phyloP scores from a whole-genome alignment of 2,329 filamentous ascomycete species.

The Curvularia eragrostidis region DNA sequence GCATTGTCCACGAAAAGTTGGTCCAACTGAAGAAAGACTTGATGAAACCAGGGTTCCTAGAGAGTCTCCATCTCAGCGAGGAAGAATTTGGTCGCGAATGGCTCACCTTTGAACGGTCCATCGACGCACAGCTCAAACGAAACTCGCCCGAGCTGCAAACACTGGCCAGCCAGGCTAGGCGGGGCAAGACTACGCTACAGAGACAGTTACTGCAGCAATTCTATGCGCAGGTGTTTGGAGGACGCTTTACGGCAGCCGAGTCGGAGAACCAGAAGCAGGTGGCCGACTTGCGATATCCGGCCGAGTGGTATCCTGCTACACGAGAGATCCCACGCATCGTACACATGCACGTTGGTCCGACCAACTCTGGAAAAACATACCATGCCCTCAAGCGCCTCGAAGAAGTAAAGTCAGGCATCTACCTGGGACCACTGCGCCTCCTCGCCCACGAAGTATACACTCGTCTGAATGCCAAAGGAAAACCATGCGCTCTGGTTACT shows the following conservation, averaged over 20 bases:
- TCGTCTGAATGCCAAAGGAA: slow-evolving; percentile 80
- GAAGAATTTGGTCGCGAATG: slow-evolving; percentile 38
- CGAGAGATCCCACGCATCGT: slow-evolving; percentile 80
- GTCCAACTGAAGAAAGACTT: slow-evolving; percentile 25
- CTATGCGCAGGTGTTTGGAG: slow-evolving; percentile 53
- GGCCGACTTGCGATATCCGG: slow-evolving; percentile 84
- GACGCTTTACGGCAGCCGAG: slow-evolving; percentile 47
- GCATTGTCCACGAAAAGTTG: slow-evolving; percentile 22
- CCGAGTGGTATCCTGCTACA: slow-evolving; percentile 91
- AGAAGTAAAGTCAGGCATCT: slow-evolving; percentile 76
- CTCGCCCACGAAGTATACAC: slow-evolving; percentile 94
- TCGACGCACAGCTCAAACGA: slow-evolving; percentile 32
- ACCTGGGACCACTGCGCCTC: slow-evolving; percentile 86
- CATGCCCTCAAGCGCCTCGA: slow-evolving; percentile 87
- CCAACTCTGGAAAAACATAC: slow-evolving; percentile 98
- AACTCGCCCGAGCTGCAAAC: slow-evolving; percentile 23
- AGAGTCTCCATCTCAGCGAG: slow-evolving; percentile 36
- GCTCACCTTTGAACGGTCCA: slow-evolving; percentile 31
- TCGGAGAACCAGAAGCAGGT: slow-evolving; percentile 55
- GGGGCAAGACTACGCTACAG: slow-evolving; percentile 38
- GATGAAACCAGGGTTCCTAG: slow-evolving; percentile 27
- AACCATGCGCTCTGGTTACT: slow-evolving; percentile 79
- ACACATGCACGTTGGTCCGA: slow-evolving; percentile 93
- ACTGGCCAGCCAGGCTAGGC: slow-evolving; percentile 20
- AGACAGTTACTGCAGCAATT: slow-evolving; percentile 73